Evolutionary conservation across 805 yeast genomes (phyloP), one percentile per base, ranked within the genome.

Genomic region (Lachancea mirantina): DNA sequence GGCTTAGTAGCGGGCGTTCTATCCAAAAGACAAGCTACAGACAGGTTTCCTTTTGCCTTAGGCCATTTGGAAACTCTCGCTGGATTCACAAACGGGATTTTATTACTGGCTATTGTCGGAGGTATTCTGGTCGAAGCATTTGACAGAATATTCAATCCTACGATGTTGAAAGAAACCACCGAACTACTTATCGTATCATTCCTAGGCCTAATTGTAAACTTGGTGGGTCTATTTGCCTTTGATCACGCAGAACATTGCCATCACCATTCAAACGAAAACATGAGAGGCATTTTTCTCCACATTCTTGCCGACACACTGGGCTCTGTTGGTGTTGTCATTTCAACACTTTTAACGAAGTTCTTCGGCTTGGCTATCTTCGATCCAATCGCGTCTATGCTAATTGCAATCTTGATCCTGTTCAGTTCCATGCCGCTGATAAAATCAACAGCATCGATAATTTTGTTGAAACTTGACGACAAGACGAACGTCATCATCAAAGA

Each of bases 261-360:
- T 11, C 60, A 59, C 23, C 40, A 50, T 10, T 39, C 44, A 28
- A 71, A 74, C 45, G 78, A 73, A 25, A 89, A 89, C 55, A 83
- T 89, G 94, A 77, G 80, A 37, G 99, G 99, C 9, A 84, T 92
- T 4, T 92, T 92, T 49, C 63, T 92, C 27, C 99, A 92, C 47
- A 83, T 92, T 19, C 54, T 92, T 27, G 99, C 99, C 0, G 99
- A 92, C 49, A 88, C 97, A 0, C 63, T 92, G 24, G 99, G 99
- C 0, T 89, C 97, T 0, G 94, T 88, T 0, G 97, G 97, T 5
- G 99, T 94, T 11, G 88, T 92, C n/a, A 57, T 85, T 1, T 87
- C 96, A 0, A 89, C 98, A 0, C 34, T 85, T 4, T 60, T 92
- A 23, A 82, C 89, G 6, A 74, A 78, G 38, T 48, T 76, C 20